A percentile compares a stretch with the other conserved stretches of the same genome.
Evolutionary conservation across 2,329 filamentous ascomycete species (phyloP).

Genomic region (Exophiala aquamarina): DNA sequence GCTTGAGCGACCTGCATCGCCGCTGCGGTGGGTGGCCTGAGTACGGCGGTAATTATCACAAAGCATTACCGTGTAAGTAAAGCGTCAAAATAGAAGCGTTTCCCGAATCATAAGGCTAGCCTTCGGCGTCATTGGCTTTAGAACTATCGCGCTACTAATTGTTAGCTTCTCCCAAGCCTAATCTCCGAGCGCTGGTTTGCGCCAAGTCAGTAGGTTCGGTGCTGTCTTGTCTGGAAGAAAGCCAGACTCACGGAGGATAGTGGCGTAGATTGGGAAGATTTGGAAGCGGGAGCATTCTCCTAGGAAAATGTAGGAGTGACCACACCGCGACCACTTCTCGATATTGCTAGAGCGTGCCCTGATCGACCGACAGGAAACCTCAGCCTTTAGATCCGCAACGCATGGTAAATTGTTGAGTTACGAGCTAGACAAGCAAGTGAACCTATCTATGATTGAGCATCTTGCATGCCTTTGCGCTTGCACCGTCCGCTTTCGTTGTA

Average conservation of each 20-base stretch:
- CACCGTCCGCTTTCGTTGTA: not conserved
- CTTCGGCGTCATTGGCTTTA: not conserved
- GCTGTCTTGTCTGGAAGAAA: too few relatives aligned
- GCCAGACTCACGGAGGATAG: too few relatives aligned
- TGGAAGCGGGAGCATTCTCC: too few relatives aligned
- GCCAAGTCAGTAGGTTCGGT: too few relatives aligned
- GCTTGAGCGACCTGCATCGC: not conserved
- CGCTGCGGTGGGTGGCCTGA: not conserved
- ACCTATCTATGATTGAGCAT: not conserved
- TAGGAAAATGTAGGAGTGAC: too few relatives aligned
- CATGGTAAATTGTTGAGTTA: not conserved
- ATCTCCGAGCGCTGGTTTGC: conserved; percentile 4
- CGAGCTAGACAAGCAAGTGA: not conserved
- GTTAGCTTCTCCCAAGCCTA: not conserved
- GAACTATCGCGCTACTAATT: not conserved
- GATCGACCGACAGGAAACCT: conserved; percentile 1
- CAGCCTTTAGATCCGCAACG: not conserved
- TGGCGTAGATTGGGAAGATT: too few relatives aligned
- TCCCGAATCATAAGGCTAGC: not conserved
- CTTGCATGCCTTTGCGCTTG: not conserved
- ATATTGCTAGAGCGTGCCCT: too few relatives aligned
- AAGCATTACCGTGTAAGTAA: not conserved
- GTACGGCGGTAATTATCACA: not conserved
- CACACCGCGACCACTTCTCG: not conserved
- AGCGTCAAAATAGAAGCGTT: not conserved